phyloP scores from a whole-genome alignment of 371 early-diverging fungal genomes.

The Mucor indicus region DNA sequence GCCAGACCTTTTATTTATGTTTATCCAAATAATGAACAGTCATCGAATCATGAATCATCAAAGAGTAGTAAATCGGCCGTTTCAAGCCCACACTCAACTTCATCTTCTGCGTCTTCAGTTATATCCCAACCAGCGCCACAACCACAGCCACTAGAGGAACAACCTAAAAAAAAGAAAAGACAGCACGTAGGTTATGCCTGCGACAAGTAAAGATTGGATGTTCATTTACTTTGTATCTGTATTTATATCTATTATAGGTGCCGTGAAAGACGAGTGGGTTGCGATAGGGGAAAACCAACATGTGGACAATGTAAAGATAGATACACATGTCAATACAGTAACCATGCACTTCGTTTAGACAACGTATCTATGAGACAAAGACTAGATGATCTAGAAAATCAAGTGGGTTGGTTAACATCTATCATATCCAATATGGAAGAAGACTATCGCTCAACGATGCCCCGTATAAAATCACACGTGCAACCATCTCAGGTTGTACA shows the following conservation, averaged over 20 bases:
- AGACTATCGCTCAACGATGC: conserved; percentile 13
- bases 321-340: conserved; percentile 28
- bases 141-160: neutral
- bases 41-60: neutral
- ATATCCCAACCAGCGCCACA: neutral
- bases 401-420: conserved; percentile 14
- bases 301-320: conserved; percentile 31
- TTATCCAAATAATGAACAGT: too few species aligned
- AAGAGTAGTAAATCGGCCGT: neutral
- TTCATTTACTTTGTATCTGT: neutral
- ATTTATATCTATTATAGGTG: conserved; percentile 20
- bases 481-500: neutral
- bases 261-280: conserved; percentile 33
- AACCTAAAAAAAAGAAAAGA: conserved; percentile 23
- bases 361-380: conserved; percentile 24
- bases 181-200: conserved; percentile 37
- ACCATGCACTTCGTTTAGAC: conserved; percentile 20
- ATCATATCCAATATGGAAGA: conserved; percentile 9
- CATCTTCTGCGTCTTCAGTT: too few species aligned
- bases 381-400: conserved; percentile 23
- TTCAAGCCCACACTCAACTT: neutral
- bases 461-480: conserved; percentile 9
- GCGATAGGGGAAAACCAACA: conserved; percentile 28
- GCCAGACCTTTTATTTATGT: conserved; percentile 15
- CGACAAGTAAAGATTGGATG: conserved; percentile 23